Evolutionary conservation across 371 early-diverging fungal species (phyloP).

Genomic region (Choanephora cucurbitarum): DNA sequence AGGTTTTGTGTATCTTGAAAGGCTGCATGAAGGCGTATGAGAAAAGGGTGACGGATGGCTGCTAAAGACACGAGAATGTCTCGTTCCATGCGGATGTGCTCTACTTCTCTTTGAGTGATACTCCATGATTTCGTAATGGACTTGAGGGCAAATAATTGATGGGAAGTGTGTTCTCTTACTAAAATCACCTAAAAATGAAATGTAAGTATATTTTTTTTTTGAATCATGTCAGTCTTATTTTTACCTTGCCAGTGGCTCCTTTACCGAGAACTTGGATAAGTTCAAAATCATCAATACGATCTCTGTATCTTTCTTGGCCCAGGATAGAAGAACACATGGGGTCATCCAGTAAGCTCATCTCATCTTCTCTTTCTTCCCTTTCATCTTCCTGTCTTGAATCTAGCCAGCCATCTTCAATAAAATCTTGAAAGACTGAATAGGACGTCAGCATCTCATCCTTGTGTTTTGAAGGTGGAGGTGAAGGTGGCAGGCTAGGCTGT

Average conservation of each 20-base stretch:
- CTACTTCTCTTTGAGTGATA: conserved; percentile 83
- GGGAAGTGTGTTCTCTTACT: conserved; percentile 72
- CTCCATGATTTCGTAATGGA: conserved; percentile 93
- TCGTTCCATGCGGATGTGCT: conserved; percentile 54
- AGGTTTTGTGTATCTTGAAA: conserved; percentile 91
- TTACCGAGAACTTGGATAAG: conserved; percentile 59
- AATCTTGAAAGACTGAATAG: conserved; percentile 5
- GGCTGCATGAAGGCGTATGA: conserved; percentile 88
- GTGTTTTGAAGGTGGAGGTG: conserved; percentile 9
- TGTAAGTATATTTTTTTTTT: too few species aligned
- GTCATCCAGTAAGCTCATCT: not conserved
- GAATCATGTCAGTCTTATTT: not conserved
- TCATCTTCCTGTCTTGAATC: not conserved
- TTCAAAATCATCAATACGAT: conserved; percentile 46
- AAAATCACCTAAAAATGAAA: conserved; percentile 71
- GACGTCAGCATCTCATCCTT: not conserved
- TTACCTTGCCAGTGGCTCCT: conserved; percentile 62
- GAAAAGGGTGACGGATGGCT: conserved; percentile 81
- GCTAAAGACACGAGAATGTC: conserved; percentile 52
- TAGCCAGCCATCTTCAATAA: not conserved
- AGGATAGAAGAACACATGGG: conserved; percentile 5
- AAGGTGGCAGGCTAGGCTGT: not conserved
- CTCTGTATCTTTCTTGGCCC: not conserved
- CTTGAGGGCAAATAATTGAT: conserved; percentile 89
- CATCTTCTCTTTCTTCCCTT: not conserved